Evolutionary conservation across 163 green algal genomes (phyloP).

Genomic region (Scenedesmus sp.): DNA sequence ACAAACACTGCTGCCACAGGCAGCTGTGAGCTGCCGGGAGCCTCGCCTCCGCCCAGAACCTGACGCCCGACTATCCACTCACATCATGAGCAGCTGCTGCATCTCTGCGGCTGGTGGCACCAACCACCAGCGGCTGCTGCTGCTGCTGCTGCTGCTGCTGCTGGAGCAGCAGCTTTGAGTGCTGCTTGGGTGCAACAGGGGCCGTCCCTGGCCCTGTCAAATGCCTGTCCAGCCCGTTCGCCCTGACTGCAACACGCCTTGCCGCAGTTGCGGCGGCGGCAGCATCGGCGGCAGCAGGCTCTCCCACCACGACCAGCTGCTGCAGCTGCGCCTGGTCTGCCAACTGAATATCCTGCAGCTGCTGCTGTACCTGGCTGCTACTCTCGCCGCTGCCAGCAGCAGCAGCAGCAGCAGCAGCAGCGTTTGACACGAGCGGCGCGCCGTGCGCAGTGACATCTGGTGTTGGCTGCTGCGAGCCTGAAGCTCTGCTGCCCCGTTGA

Average conservation of each 20-base stretch:
- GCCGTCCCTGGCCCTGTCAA: too few species aligned
- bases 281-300: not conserved
- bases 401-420: not conserved
- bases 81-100: conserved; percentile 5
- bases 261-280: not conserved
- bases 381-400: not conserved
- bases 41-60: not conserved
- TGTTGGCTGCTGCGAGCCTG: not conserved
- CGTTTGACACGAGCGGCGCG: not conserved
- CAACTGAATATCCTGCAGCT: not conserved
- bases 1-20: not conserved
- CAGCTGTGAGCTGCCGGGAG: not conserved
- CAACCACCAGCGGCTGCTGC: not conserved
- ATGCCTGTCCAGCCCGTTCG: not conserved
- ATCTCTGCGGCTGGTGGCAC: not conserved
- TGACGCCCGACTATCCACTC: not conserved
- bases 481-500: not conserved
- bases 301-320: not conserved
- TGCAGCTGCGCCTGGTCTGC: not conserved
- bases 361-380: not conserved
- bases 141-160: conserved; percentile 1
- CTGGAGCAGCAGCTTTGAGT: not conserved
- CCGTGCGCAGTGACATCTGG: not conserved
- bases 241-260: not conserved
- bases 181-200: not conserved